These are phyloP conservation scores for Aspergillus cejpii DNA, from an alignment of 2,329 filamentous ascomycete genomes.

Conservation along the genomic window DNA sequence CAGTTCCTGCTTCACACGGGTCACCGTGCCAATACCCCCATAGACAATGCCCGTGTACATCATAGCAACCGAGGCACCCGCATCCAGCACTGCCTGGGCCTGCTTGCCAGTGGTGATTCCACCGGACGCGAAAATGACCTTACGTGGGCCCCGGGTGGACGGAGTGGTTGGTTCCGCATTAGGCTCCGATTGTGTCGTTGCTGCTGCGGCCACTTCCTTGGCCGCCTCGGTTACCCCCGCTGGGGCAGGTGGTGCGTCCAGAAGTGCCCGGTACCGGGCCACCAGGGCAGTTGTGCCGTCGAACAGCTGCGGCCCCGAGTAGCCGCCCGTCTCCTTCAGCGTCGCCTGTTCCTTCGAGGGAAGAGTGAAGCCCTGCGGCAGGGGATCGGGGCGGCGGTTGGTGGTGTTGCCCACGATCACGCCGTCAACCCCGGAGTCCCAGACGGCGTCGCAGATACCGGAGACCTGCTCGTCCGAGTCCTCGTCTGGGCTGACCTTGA, in stretches of 20 bases:
- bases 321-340: constrained; percentile 74
- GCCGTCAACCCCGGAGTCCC: constrained; percentile 78
- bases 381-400: constrained; percentile 65
- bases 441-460: constrained; percentile 81
- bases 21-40: constrained; percentile 56
- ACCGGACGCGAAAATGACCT: constrained; percentile 88
- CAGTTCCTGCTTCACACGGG: constrained; percentile 45
- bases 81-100: constrained; percentile 73
- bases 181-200: constrained; percentile 17
- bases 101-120: constrained; percentile 86
- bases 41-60: constrained; percentile 74
- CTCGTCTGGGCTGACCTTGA: constrained; percentile 96
- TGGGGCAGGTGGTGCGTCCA: constrained; percentile 48
- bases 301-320: constrained; percentile 86
- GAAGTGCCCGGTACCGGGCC: constrained; percentile 64
- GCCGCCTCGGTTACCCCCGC: constrained; percentile 11
- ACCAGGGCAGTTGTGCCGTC: constrained; percentile 72
- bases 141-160: constrained; percentile 36
- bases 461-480: constrained; percentile 76
- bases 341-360: constrained; percentile 59
- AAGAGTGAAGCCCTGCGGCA: constrained; percentile 61
- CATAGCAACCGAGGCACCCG: constrained; percentile 85
- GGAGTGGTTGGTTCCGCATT: constrained; percentile 15
- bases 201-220: constrained; percentile 9
- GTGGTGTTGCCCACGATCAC: constrained; percentile 98